Evolutionary conservation across 257 asterid genomes (phyloP), one percentile per base, ranked within the genome.

Genomic region (Hygrophila difformis): DNA sequence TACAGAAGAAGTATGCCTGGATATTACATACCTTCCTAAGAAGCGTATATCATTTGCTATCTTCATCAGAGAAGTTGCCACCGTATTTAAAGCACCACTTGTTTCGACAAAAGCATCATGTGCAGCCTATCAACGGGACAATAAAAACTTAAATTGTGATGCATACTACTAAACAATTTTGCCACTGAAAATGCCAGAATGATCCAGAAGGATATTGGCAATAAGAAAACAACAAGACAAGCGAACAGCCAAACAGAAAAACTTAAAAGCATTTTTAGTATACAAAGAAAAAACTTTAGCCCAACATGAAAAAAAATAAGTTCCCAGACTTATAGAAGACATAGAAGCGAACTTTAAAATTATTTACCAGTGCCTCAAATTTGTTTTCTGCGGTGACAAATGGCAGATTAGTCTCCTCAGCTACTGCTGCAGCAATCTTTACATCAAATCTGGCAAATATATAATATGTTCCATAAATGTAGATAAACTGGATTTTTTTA

Each of bases 381-480:
- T 91, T 86, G 79, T 91, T 91, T 76, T 86, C 99, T 56, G 99
- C 99, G 21, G 99, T 91, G 63, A 86, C 81, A 74, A 91, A 86
- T 26, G 99, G 96, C 62, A 91, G 75, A 40, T 70, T 76, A 57
- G 99, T 86, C 66, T 86, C 96, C 68, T 91, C 93, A 11, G 95
- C 99, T 14, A 91, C 94, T 55, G 96, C 95, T 38, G 91, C 81
- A 51, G 99, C 96, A 72, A 91, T 78, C 78, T 91, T 91, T 26
- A 69, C 84, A 59, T 91, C 96, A 68, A 91, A 91, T 74, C 99
- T 91, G 81, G 57, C 56, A 57, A 60, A 53, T 11, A 53, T 8
- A 5, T 20, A 55, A 19, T 50, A 24, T 39, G 54, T 41, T 36
- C 8, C n/a, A 34, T 40, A 53, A 35, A 34, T 29, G 3, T 14